These are phyloP conservation scores for Lachnellula hyalina DNA, from an alignment of 2,329 filamentous ascomycete genomes.

Conservation along the genomic window DNA sequence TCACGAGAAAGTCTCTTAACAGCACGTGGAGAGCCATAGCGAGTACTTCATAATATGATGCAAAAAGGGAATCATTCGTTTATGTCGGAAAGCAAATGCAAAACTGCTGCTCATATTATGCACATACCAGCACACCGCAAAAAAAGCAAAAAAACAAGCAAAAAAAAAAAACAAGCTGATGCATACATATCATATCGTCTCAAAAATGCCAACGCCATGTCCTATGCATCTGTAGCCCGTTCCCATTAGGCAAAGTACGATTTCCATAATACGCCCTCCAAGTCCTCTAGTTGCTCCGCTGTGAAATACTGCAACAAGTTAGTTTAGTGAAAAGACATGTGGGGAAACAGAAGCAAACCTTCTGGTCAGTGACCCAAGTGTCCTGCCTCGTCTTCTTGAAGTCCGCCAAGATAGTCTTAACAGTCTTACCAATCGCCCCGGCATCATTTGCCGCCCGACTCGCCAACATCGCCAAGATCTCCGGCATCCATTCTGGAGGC, in stretches of 20 bases:
- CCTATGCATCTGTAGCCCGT: background rate
- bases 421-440: slow-evolving; percentile 90
- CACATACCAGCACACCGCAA: too few species aligned
- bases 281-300: slow-evolving; percentile 84
- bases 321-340: slow-evolving; percentile 11
- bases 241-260: slow-evolving; percentile 72
- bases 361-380: slow-evolving; percentile 96
- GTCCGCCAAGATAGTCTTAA: slow-evolving; percentile 88
- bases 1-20: too few species aligned
- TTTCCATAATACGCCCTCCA: slow-evolving; percentile 98
- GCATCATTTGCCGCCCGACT: slow-evolving; percentile 81
- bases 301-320: slow-evolving; percentile 63
- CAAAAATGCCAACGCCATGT: background rate
- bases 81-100: too few species aligned
- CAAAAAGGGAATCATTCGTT: too few species aligned
- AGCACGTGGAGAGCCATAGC: too few species aligned
- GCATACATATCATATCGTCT: too few species aligned
- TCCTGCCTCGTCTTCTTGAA: slow-evolving; percentile 99
- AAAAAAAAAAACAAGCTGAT: too few species aligned
- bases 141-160: too few species aligned
- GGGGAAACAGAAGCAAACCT: slow-evolving; percentile 55
- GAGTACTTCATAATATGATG: too few species aligned
- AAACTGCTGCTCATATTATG: too few species aligned
- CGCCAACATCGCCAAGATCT: slow-evolving; percentile 80
- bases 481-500: slow-evolving; percentile 89